Evolutionary conservation across 441 rosid genomes (phyloP).

Genomic region (Metrosideros polymorpha): DNA sequence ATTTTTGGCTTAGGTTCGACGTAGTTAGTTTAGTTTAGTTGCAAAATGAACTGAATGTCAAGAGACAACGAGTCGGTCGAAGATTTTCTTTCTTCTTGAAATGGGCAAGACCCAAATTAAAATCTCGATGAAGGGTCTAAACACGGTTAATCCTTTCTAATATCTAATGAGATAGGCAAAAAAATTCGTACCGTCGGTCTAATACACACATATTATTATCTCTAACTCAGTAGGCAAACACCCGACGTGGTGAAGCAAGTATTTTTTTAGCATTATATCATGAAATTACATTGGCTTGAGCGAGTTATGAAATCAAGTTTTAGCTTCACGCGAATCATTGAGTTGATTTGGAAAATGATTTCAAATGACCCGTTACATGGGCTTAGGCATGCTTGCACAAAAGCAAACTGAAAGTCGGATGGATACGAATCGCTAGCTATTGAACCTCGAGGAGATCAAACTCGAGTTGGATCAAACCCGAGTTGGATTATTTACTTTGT

Average conservation of each 20-base stretch:
- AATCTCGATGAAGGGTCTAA: background rate
- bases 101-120: no score
- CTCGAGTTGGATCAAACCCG: no score
- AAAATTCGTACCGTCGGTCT: background rate
- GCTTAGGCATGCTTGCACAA: background rate
- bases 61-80: no score
- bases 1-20: background rate
- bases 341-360: background rate
- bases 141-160: background rate
- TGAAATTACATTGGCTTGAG: fast-evolving
- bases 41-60: background rate
- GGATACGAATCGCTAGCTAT: background rate
- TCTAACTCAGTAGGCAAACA: background rate
- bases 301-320: background rate
- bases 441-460: background rate
- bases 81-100: no score
- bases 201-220: background rate
- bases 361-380: no score
- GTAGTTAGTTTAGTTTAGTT: background rate
- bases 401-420: background rate
- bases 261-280: fast-evolving
- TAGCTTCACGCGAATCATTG: background rate
- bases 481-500: no score
- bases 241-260: background rate
- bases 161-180: background rate